Percentiles rank a stretch among this genome's conserved stretches.
phyloP scores from a whole-genome alignment of 768 basidiomycete species.

The Termitomyces sp. region DNA sequence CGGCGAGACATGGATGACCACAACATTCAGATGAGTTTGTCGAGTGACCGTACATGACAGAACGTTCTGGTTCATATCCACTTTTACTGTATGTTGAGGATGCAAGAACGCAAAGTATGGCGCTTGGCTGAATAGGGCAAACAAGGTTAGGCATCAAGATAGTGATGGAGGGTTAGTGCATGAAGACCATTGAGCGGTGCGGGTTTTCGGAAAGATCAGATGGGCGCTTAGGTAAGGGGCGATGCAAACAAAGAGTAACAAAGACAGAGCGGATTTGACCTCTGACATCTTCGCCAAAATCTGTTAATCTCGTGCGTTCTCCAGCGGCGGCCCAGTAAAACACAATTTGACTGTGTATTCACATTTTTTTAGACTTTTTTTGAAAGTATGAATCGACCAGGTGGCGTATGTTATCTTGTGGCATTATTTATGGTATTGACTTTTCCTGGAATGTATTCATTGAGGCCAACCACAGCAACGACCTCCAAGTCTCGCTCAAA shows the following conservation, averaged over 20 bases:
- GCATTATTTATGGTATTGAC: slow-evolving; percentile 12
- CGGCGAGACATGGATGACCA: background rate
- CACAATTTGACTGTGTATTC: background rate
- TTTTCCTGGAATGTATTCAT: slow-evolving; percentile 21
- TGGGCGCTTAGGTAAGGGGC: slow-evolving; percentile 14
- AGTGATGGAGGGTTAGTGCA: no score
- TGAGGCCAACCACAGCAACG: slow-evolving; percentile 79
- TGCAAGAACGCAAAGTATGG: background rate
- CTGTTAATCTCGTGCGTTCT: slow-evolving; percentile 9
- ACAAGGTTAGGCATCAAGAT: background rate
- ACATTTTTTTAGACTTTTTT: slow-evolving; percentile 24
- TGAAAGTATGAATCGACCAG: slow-evolving; percentile 59
- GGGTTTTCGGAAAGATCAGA: no score
- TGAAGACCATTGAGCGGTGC: no score
- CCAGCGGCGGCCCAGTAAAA: background rate
- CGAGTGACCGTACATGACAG: background rate
- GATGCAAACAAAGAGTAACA: slow-evolving; percentile 38
- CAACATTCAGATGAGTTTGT: background rate
- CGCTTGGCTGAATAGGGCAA: background rate
- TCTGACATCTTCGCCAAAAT: slow-evolving; percentile 13
- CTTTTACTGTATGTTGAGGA: background rate
- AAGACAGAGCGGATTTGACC: slow-evolving; percentile 20
- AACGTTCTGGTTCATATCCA: background rate
- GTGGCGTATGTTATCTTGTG: slow-evolving; percentile 25
- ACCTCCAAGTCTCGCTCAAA: slow-evolving; percentile 68